Conservation (phyloP, 1,284 basidiomycete species). For the Thelephora terrestris region DNA sequence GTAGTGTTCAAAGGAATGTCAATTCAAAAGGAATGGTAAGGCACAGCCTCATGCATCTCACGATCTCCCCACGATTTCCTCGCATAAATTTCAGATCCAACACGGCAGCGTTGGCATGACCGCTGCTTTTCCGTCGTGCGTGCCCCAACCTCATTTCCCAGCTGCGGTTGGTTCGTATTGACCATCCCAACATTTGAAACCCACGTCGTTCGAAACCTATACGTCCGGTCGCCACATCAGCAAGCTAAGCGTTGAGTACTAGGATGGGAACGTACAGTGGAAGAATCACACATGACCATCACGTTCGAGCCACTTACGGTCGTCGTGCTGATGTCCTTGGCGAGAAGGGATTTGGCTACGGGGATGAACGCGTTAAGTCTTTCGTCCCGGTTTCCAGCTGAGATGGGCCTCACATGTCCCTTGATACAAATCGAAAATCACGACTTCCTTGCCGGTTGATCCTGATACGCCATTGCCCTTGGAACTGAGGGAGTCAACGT, state of each 20-base stretch:
- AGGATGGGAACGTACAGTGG: constrained; percentile 26
- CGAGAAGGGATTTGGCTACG: constrained; percentile 36
- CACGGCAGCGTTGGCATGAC: too few species aligned
- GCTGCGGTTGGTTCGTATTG: constrained; percentile 26
- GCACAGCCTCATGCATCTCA: too few species aligned
- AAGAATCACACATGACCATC: constrained; percentile 44
- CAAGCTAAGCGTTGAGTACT: neutral
- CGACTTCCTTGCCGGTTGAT: constrained; percentile 49
- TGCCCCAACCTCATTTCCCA: constrained; percentile 12
- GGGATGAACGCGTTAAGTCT: neutral
- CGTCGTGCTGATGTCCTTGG: constrained; percentile 34
- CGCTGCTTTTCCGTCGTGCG: too few species aligned
- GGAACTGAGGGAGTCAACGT: neutral
- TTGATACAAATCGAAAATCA: constrained; percentile 47
- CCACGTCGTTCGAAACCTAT: constrained; percentile 39
- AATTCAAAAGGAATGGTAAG: too few species aligned
- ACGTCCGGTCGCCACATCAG: constrained; percentile 1
- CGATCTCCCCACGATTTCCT: too few species aligned
- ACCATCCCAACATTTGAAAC: constrained; percentile 46
- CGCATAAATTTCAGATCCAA: too few species aligned
- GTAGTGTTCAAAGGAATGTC: too few species aligned
- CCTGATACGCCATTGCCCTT: constrained; percentile 33
- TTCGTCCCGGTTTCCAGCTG: neutral
- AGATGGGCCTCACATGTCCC: constrained; percentile 29
- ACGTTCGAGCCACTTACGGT: constrained; percentile 35